phyloP scores from a whole-genome alignment of 2,329 filamentous ascomycete genomes.

The Tothia fuscella region DNA sequence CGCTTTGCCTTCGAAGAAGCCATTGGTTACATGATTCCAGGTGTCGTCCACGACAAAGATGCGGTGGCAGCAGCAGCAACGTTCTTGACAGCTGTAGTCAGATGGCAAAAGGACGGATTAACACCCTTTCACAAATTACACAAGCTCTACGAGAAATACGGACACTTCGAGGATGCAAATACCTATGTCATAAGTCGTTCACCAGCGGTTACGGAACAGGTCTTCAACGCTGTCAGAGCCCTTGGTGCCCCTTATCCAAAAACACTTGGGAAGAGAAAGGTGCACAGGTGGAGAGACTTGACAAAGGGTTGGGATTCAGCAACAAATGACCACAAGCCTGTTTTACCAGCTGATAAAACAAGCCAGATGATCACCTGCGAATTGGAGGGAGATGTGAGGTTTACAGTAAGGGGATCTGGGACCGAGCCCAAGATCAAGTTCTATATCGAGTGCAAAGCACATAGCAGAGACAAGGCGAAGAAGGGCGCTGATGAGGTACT shows the following conservation, averaged over 20 bases:
- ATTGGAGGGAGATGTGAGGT: conserved; percentile 42
- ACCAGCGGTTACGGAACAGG: conserved; percentile 36
- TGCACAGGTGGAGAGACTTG: conserved; percentile 49
- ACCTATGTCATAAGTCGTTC: conserved; percentile 50
- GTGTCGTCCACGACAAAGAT: conserved; percentile 53
- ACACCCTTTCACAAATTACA: conserved; percentile 45
- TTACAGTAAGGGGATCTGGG: conserved; percentile 49
- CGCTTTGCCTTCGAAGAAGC: conserved; percentile 54
- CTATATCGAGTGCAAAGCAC: conserved; percentile 39
- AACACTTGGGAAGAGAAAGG: conserved; percentile 38
- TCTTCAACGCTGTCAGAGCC: conserved; percentile 43
- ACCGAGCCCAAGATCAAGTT: conserved; percentile 58
- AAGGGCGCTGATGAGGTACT: conserved; percentile 33
- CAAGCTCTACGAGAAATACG: conserved; percentile 43
- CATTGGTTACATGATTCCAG: conserved; percentile 54
- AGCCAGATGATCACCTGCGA: conserved; percentile 55
- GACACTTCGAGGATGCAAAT: conserved; percentile 51
- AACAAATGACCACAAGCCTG: conserved; percentile 38
- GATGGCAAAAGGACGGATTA: conserved; percentile 40
- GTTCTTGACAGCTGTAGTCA: conserved; percentile 43
- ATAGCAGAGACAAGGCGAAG: conserved; percentile 30
- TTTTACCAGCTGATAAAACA: conserved; percentile 42
- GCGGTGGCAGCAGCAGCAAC: conserved; percentile 48
- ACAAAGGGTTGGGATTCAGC: conserved; percentile 49
- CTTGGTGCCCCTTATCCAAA: conserved; percentile 31